These are phyloP conservation scores for Clarkia xantiana DNA, from an alignment of 345 rosid species.

Conservation along the genomic window DNA sequence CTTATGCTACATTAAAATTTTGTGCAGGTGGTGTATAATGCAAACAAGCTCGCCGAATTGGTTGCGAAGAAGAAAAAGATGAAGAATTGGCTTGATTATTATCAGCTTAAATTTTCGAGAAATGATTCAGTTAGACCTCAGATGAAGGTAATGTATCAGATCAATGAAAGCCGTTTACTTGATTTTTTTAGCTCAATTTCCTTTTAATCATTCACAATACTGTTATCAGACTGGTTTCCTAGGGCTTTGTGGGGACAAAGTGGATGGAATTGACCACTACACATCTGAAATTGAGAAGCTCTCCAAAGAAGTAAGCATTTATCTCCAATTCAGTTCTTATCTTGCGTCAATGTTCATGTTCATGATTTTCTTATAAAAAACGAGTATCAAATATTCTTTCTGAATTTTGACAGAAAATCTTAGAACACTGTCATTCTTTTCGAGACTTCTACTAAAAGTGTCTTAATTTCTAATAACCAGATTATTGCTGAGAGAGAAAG, in stretches of 20 bases:
- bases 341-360: background rate
- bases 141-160: conserved; percentile 36
- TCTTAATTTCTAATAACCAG: conserved; percentile 21
- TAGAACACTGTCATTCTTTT: too few species aligned
- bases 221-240: conserved; percentile 71
- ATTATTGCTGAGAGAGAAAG: conserved; percentile 47
- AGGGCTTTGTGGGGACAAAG: conserved; percentile 63
- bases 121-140: conserved; percentile 33
- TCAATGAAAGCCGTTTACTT: background rate
- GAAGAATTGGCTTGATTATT: conserved; percentile 84
- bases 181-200: background rate
- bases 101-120: conserved; percentile 52
- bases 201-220: conserved; percentile 2
- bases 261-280: conserved; percentile 63
- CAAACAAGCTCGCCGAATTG: conserved; percentile 73
- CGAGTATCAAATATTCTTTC: background rate
- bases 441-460: too few species aligned
- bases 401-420: too few species aligned
- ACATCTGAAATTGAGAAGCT: conserved; percentile 45
- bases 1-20: background rate
- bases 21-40: conserved; percentile 62
- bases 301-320: conserved; percentile 48
- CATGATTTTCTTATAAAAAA: too few species aligned
- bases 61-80: conserved; percentile 45
- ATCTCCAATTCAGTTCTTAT: background rate